Conservation (phyloP, 2,329 filamentous ascomycete species). For the Coniochaeta sp. region DNA sequence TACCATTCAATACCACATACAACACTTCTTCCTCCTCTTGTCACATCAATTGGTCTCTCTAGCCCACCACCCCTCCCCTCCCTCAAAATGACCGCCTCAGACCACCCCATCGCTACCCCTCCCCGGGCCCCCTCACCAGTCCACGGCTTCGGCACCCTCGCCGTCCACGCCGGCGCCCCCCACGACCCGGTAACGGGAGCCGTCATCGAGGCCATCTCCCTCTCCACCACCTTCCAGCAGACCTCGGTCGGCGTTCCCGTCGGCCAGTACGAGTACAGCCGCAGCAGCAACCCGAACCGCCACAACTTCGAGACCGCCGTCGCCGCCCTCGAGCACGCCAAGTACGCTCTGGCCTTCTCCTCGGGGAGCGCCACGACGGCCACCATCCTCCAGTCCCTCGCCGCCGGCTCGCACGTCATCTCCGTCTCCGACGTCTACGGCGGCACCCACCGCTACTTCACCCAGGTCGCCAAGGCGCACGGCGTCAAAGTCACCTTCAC, state of each 20-base stretch:
- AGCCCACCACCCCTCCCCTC: no score
- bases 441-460: slow-evolving; percentile 97
- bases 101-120: slow-evolving; percentile 52
- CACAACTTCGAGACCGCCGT: slow-evolving; percentile 90
- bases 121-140: slow-evolving; percentile 66
- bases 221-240: slow-evolving; percentile 96
- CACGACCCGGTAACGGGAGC: slow-evolving; percentile 89
- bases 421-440: slow-evolving; percentile 97
- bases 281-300: slow-evolving; percentile 90
- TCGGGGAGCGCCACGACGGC: slow-evolving; percentile 93
- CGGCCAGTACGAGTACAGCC: slow-evolving; percentile 86
- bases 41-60: slow-evolving; percentile 5
- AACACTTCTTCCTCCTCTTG: no score
- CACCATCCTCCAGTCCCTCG: slow-evolving; percentile 85
- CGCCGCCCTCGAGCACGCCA: slow-evolving; percentile 85
- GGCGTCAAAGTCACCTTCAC: slow-evolving; percentile 93
- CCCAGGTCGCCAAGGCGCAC: slow-evolving; percentile 90
- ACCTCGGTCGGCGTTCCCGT: slow-evolving; percentile 79
- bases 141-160: slow-evolving; percentile 83
- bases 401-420: slow-evolving; percentile 85
- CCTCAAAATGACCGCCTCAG: slow-evolving; percentile 19
- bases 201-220: slow-evolving; percentile 92
- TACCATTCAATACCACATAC: no score
- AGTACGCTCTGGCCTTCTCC: slow-evolving; percentile 87
- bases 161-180: slow-evolving; percentile 87